Evolutionary conservation across 1,284 basidiomycete genomes (phyloP), one percentile per base, ranked within the genome.

Genomic region (Melampsora americana): DNA sequence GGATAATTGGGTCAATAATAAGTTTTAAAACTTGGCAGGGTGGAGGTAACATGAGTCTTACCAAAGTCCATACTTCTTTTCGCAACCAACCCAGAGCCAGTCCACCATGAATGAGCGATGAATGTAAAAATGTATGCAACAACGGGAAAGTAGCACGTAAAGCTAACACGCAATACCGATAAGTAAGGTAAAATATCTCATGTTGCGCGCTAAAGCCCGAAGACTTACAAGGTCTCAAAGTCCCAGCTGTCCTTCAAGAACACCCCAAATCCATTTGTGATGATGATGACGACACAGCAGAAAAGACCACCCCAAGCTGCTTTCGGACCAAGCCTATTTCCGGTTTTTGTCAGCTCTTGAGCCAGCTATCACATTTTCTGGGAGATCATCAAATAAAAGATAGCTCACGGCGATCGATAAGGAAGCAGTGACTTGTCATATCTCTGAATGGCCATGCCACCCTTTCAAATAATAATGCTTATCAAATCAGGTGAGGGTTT

Each of bases 361-460:
- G 16, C 18, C 61, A 64, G 30, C 32, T 16, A 35, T 35, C 42
- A 11, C 11, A 59, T 20, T 23, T 23, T 59, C 2, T 23, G 53
- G 53, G 0, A n/a, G 4, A 23, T 23, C 20, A 1, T 23, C 53
- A 28, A 59, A 59, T 23, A 59, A 23, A 59, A 59, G 18, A 3
- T 44, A 44, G 28, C 61, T 30, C 18, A 64, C 20, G 81, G 82
- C 4, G 87, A 87, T 9, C 81, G 80, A 82, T 86, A 93, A 0
- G 92, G 92, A 7, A 95, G 86, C 1, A 83, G 85, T 6, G 78
- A 84, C 66, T 92, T 86, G 78, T 89, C 85, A 78, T 89, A 86
- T 28, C 90, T 90, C 81, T 95, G 93, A 0, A 83, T 88, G 81
- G 89, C 89, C 82, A 90, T 81, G 50, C 92, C 93, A 5, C 85